These are phyloP conservation scores for Podospora pseudoanserina DNA, from an alignment of 495 filamentous ascomycete species.

Conservation along the genomic window DNA sequence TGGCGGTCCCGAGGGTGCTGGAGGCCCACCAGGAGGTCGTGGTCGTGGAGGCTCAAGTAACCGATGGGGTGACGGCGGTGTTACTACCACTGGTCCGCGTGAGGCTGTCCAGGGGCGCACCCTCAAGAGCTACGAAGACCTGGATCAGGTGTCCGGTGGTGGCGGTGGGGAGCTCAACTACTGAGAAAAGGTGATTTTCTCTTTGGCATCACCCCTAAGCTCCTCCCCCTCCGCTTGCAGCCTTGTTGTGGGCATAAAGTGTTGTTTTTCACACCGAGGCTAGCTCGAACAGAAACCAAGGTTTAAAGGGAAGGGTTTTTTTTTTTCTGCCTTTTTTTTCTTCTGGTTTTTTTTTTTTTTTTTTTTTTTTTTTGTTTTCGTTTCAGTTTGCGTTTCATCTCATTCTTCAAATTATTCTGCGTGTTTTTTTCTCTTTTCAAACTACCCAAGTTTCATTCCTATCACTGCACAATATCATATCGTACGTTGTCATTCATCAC, in stretches of 20 bases:
- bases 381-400: neutral
- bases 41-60: slow-evolving; percentile 51
- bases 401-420: neutral
- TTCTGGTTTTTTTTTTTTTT: neutral
- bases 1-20: slow-evolving; percentile 9
- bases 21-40: slow-evolving; percentile 34
- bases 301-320: too few relatives aligned
- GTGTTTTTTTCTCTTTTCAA: neutral
- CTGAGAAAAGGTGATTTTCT: slow-evolving; percentile 21
- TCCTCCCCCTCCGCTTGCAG: neutral
- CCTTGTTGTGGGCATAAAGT: too few relatives aligned
- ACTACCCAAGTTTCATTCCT: slow-evolving; percentile 3
- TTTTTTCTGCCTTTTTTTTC: neutral
- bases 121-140: slow-evolving; percentile 92
- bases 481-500: neutral
- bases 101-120: slow-evolving; percentile 88
- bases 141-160: slow-evolving; percentile 69
- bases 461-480: neutral
- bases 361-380: neutral
- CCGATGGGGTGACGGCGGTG: slow-evolving; percentile 62
- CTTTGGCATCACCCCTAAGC: neutral
- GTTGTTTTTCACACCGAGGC: too few relatives aligned
- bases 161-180: slow-evolving; percentile 63
- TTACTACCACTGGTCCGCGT: slow-evolving; percentile 69
- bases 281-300: too few relatives aligned